Evolutionary conservation across 1,139 yeast species (phyloP).

Genomic region (Waltiozyma sp.): DNA sequence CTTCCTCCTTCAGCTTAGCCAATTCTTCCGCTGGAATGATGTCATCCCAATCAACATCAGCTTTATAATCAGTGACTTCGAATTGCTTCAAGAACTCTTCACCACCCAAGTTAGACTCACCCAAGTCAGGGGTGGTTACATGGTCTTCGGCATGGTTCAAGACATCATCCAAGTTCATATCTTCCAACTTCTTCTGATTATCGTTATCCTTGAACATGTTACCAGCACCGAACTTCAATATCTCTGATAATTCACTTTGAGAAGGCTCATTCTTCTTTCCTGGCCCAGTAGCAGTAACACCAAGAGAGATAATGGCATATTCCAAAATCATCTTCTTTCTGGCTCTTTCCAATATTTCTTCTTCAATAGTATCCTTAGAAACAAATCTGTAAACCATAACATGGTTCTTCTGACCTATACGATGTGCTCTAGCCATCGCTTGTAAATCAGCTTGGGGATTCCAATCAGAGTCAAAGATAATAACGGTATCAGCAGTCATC

Average conservation of each 20-base stretch:
- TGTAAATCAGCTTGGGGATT: conserved; percentile 97
- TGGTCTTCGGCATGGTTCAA: conserved; percentile 96
- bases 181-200: conserved; percentile 90
- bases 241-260: conserved; percentile 78
- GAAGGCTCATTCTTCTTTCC: conserved; percentile 62
- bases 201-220: conserved; percentile 92
- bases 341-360: conserved; percentile 92
- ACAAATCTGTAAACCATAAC: conserved; percentile 96
- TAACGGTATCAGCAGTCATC: conserved; percentile 98
- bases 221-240: conserved; percentile 95
- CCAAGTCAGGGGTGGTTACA: conserved; percentile 89
- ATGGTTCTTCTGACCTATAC: conserved; percentile 97
- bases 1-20: conserved; percentile 81
- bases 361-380: conserved; percentile 95
- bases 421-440: conserved; percentile 99
- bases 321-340: conserved; percentile 96
- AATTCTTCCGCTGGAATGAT: conserved; percentile 95
- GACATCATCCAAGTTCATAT: conserved; percentile 90
- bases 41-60: conserved; percentile 98
- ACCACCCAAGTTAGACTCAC: conserved; percentile 94
- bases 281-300: conserved; percentile 59
- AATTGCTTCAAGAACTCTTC: conserved; percentile 96
- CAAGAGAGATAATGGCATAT: conserved; percentile 92
- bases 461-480: conserved; percentile 97
- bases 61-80: conserved; percentile 97